Conservation (phyloP, 805 yeast genomes). For the Lachancea mirantina region DNA sequence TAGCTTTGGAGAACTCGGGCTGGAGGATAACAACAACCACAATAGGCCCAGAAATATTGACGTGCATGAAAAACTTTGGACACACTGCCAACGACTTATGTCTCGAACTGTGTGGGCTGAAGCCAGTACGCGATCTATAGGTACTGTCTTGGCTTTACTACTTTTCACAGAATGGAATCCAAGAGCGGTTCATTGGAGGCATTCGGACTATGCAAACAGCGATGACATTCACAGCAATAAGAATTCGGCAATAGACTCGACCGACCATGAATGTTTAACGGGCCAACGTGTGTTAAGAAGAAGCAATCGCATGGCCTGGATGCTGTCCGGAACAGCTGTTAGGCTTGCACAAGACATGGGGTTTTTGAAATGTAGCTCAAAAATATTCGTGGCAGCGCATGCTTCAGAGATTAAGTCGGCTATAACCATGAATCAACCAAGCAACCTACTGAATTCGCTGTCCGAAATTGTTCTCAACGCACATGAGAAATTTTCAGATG, state of each 20-base stretch:
- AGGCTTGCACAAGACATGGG: conserved; percentile 84
- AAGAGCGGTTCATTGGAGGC: conserved; percentile 82
- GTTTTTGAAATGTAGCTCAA: conserved; percentile 63
- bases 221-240: too few species aligned
- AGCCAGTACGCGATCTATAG: conserved; percentile 78
- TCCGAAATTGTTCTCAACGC: conserved; percentile 57
- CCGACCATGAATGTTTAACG: conserved; percentile 48
- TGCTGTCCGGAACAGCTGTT: conserved; percentile 82
- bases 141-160: conserved; percentile 77
- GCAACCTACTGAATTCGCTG: conserved; percentile 68
- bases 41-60: conserved; percentile 41
- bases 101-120: conserved; percentile 93
- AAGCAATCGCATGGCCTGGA: conserved; percentile 88
- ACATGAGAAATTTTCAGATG: conserved; percentile 29
- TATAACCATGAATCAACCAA: conserved; percentile 68
- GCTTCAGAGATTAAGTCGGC: conserved; percentile 77
- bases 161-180: conserved; percentile 95
- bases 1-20: too few species aligned
- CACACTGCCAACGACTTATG: conserved; percentile 69
- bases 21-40: conserved; percentile 37
- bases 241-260: too few species aligned
- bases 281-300: conserved; percentile 82
- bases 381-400: conserved; percentile 77
- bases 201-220: conserved; percentile 74
- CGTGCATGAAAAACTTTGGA: conserved; percentile 78